Evolutionary conservation across 768 basidiomycete species (phyloP).

Genomic region (Suillus brevipes): DNA sequence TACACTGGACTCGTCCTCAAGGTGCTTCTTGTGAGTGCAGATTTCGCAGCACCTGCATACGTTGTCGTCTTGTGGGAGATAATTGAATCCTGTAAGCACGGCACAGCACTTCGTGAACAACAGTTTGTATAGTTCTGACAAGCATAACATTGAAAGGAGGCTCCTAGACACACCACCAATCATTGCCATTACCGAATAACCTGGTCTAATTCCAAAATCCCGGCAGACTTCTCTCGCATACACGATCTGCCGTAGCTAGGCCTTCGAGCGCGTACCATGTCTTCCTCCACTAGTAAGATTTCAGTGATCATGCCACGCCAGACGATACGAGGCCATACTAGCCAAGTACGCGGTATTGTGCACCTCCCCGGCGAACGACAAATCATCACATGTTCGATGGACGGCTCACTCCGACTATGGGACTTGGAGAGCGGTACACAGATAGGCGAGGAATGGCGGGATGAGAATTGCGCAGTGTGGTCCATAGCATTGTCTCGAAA

Average conservation of each 20-base stretch:
- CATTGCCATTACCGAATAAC: neutral
- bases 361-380: neutral
- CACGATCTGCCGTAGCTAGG: neutral
- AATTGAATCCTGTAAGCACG: too few species aligned
- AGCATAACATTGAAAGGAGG: too few species aligned
- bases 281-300: neutral
- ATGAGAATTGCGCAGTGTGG: neutral
- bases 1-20: too few species aligned
- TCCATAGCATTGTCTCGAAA: neutral
- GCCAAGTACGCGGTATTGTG: neutral
- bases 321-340: neutral
- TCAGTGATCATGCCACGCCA: neutral
- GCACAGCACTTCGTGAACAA: too few species aligned
- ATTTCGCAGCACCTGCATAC: too few species aligned
- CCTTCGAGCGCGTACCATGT: neutral
- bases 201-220: neutral
- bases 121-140: too few species aligned
- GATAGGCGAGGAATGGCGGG: neutral
- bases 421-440: neutral
- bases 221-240: neutral
- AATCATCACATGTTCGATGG: neutral
- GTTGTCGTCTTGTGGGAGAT: too few species aligned
- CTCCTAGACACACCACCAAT: neutral
- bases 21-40: too few species aligned
- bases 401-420: neutral